Evolutionary conservation across 352 stramenopile genomes (phyloP).

Genomic region (Elongisporangium anandrum): DNA sequence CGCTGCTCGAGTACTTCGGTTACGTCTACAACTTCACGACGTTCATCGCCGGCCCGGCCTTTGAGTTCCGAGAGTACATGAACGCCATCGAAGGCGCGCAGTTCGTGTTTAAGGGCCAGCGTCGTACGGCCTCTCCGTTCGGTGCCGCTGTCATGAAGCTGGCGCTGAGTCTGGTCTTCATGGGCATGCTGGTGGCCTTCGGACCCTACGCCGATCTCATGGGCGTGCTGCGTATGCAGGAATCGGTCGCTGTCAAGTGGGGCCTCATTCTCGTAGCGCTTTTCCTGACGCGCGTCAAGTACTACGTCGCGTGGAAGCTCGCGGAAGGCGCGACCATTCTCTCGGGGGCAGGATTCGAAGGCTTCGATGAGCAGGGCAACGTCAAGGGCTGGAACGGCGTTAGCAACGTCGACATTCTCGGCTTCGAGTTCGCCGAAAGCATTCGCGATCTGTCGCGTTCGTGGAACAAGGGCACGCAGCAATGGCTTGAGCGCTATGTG

Average conservation of each 20-base stretch:
- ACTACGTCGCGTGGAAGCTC: conserved; percentile 96
- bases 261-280: conserved; percentile 81
- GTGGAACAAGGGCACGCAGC: conserved; percentile 97
- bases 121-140: conserved; percentile 22
- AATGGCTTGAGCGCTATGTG: conserved; percentile 96
- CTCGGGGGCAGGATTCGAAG: conserved; percentile 90
- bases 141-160: conserved; percentile 50
- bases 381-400: conserved; percentile 90
- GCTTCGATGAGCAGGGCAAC: conserved; percentile 85
- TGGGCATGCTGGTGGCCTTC: conserved; percentile 39
- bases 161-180: conserved; percentile 39
- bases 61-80: conserved; percentile 94
- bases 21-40: conserved; percentile 97
- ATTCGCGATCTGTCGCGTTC: conserved; percentile 83
- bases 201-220: conserved; percentile 23
- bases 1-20: conserved; percentile 93
- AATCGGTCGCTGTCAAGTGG: conserved; percentile 65
- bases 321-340: conserved; percentile 78
- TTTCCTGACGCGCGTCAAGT: conserved; percentile 91
- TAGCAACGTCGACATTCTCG: conserved; percentile 95
- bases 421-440: conserved; percentile 92
- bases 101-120: conserved; percentile 38
- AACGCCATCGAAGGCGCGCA: conserved; percentile 52
- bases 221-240: conserved; percentile 19
- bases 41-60: conserved; percentile 93